A percentile compares a stretch with the other conserved stretches of the same genome.
Evolutionary conservation across 2,329 filamentous ascomycete species (phyloP).

Genomic region (Claviceps quebecensis): DNA sequence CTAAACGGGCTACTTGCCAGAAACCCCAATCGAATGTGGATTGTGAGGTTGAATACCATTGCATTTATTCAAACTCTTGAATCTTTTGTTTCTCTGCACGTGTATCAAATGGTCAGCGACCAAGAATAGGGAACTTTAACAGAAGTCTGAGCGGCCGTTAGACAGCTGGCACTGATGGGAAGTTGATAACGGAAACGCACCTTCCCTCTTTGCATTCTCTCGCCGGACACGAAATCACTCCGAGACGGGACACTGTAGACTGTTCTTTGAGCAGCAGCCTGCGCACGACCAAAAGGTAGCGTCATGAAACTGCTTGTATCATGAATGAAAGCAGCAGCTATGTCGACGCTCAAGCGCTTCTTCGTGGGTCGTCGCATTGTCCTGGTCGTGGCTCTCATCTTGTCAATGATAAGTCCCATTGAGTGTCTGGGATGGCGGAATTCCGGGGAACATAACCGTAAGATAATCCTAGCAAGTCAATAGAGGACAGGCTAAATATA

Average conservation of each 20-base stretch:
- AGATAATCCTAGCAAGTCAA: not conserved
- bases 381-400: not conserved
- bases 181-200: not conserved
- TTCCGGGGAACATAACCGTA: not conserved
- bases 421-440: slow-evolving; percentile 1
- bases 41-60: not conserved
- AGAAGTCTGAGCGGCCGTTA: not conserved
- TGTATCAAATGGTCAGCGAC: not conserved
- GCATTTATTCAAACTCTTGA: not conserved
- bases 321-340: not conserved
- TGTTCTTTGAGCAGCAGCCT: not conserved
- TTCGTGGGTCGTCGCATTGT: not conserved
- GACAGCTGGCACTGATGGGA: not conserved
- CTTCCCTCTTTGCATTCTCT: not conserved
- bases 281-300: not conserved
- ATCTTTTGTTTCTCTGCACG: not conserved
- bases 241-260: too few relatives aligned
- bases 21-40: too few relatives aligned
- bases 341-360: not conserved
- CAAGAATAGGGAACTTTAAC: not conserved
- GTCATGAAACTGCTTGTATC: not conserved
- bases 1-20: too few relatives aligned
- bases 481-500: not conserved
- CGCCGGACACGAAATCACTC: not conserved
- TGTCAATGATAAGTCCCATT: not conserved